These are phyloP conservation scores for Fusarium camptoceras DNA, from an alignment of 2,329 filamentous ascomycete species.

Conservation along the genomic window DNA sequence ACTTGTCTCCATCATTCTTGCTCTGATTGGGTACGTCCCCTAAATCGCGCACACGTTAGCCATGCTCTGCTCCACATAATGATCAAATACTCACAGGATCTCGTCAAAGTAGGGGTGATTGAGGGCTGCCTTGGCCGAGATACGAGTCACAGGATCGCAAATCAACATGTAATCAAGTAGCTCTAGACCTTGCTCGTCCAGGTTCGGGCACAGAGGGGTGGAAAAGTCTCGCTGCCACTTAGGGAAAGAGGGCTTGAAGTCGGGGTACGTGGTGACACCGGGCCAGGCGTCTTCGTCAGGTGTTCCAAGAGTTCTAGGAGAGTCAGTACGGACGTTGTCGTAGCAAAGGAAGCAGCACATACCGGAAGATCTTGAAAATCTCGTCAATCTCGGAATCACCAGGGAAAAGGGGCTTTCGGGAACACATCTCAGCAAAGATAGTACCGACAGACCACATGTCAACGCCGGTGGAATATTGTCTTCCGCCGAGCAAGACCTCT, in stretches of 20 bases:
- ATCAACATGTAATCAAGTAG: slow-evolving; percentile 78
- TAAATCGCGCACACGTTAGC: neutral
- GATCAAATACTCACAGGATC: slow-evolving; percentile 4
- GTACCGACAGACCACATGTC: slow-evolving; percentile 97
- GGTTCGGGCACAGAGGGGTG: slow-evolving; percentile 73
- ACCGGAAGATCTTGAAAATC: slow-evolving; percentile 76
- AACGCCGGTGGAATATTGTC: slow-evolving; percentile 92
- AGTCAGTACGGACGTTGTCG: neutral
- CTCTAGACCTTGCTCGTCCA: slow-evolving; percentile 80
- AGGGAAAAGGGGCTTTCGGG: slow-evolving; percentile 89
- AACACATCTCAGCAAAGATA: slow-evolving; percentile 98
- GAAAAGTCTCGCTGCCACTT: slow-evolving; percentile 84
- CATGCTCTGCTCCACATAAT: rapidly evolving
- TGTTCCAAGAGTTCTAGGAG: slow-evolving; percentile 77
- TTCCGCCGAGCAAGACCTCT: slow-evolving; percentile 88
- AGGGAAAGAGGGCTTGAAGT: slow-evolving; percentile 92
- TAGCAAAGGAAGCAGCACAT: slow-evolving; percentile 42
- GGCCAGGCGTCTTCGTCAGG: slow-evolving; percentile 87
- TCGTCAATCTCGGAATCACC: slow-evolving; percentile 77
- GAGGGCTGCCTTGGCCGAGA: slow-evolving; percentile 89
- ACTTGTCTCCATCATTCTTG: neutral
- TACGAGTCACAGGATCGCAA: slow-evolving; percentile 86
- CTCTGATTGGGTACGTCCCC: slow-evolving; percentile 6
- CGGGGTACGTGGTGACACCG: slow-evolving; percentile 90
- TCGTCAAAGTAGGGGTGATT: slow-evolving; percentile 83